Conservation (phyloP, 2,329 filamentous ascomycete genomes). For the Colletotrichum sp. region DNA sequence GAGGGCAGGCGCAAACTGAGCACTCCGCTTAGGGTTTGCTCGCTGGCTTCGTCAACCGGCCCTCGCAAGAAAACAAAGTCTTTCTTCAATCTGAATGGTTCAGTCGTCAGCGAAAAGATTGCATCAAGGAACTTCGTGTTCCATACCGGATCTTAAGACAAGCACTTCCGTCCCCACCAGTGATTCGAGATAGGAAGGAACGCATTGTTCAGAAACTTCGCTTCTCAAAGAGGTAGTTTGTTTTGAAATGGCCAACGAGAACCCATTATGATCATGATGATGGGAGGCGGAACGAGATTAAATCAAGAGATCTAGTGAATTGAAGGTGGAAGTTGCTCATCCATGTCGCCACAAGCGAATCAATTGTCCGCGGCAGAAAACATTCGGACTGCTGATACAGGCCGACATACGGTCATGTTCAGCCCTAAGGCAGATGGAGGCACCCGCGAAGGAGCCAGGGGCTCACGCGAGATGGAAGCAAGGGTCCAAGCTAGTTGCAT, state of each 20-base stretch:
- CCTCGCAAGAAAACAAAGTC: background rate
- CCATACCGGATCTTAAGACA: background rate
- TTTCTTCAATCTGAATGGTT: background rate
- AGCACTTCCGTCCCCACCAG: background rate
- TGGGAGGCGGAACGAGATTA: background rate
- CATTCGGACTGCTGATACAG: background rate
- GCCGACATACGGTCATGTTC: background rate
- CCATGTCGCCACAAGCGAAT: background rate
- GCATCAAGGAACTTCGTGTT: background rate
- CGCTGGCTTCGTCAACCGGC: background rate
- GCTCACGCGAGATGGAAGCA: background rate
- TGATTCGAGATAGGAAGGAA: background rate
- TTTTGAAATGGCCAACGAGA: background rate
- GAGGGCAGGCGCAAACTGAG: background rate
- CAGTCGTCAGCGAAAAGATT: background rate
- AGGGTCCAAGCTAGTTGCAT: background rate
- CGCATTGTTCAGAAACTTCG: background rate
- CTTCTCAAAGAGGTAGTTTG: background rate
- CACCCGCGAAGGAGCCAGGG: background rate
- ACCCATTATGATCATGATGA: background rate
- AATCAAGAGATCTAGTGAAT: background rate
- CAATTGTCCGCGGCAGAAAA: background rate
- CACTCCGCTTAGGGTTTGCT: background rate
- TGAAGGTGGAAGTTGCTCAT: background rate
- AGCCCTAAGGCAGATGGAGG: background rate